Percentiles rank a stretch among this genome's conserved stretches.
These are phyloP conservation scores for Tolypocladium sp. DNA, from an alignment of 2,329 filamentous ascomycete genomes.

Conservation along the genomic window DNA sequence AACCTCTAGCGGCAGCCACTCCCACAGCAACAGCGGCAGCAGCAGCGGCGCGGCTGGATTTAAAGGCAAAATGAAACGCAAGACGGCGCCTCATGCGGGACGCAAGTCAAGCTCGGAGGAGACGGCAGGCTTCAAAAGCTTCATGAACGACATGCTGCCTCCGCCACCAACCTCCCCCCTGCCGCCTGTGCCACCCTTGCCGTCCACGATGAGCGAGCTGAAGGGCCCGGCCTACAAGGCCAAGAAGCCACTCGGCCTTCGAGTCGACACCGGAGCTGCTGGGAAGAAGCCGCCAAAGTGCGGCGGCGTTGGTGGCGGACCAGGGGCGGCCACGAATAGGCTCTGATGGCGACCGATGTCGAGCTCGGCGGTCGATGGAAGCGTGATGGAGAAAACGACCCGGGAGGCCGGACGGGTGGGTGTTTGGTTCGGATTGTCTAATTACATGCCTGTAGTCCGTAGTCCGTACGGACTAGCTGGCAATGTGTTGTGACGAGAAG, in stretches of 20 bases:
- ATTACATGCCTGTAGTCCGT: not conserved
- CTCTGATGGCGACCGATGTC: not conserved
- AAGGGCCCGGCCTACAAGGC: constrained; percentile 8
- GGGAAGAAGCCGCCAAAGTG: constrained; percentile 10
- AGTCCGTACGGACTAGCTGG: not conserved
- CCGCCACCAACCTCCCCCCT: constrained; percentile 12
- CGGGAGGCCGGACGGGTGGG: not conserved
- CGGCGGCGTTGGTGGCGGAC: not conserved
- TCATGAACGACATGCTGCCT: constrained; percentile 12
- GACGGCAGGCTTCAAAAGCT: constrained; percentile 12
- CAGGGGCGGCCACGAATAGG: not conserved
- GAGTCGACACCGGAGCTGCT: constrained; percentile 11
- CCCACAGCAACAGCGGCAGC: constrained; percentile 13
- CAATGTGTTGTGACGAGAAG: not conserved
- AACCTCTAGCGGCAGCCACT: constrained; percentile 10
- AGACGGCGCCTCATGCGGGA: not conserved
- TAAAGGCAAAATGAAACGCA: constrained; percentile 5
- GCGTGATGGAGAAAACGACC: not conserved
- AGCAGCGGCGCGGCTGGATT: constrained; percentile 1
- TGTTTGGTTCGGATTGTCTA: not conserved
- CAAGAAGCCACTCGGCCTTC: constrained; percentile 15
- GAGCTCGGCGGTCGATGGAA: not conserved
- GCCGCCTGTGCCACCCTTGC: constrained; percentile 17
- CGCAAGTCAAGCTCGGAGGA: constrained; percentile 13
- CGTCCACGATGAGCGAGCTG: not conserved